phyloP scores from a whole-genome alignment of 345 rosid species.

The Bruguiera parviflora region DNA sequence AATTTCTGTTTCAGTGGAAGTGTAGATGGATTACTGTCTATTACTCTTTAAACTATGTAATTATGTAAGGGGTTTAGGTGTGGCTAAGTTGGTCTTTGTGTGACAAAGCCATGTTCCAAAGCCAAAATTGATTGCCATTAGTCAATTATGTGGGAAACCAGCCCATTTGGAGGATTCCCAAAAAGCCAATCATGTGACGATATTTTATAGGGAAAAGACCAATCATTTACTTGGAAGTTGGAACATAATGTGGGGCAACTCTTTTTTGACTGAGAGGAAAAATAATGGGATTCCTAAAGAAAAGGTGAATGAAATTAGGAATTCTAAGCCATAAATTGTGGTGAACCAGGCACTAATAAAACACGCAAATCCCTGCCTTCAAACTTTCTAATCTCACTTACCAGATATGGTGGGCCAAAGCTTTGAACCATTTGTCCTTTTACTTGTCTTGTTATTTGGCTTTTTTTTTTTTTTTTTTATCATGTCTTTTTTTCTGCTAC shows the following conservation, averaged over 20 bases:
- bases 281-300: too few species aligned
- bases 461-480: not conserved
- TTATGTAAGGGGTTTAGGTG: not conserved
- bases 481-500: not conserved
- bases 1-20: too few species aligned
- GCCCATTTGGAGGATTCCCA: not conserved
- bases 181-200: not conserved
- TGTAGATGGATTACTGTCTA: too few species aligned
- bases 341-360: too few species aligned
- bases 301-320: not conserved
- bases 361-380: not conserved
- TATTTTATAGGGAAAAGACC: not conserved
- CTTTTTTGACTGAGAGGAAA: not conserved
- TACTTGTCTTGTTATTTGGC: not conserved
- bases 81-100: not conserved
- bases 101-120: not conserved
- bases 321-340: slow-evolving; percentile 2
- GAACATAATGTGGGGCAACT: slow-evolving; percentile 5
- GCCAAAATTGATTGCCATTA: not conserved
- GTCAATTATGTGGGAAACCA: not conserved
- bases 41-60: too few species aligned
- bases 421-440: not conserved
- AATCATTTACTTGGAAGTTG: not conserved
- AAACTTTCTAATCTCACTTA: slow-evolving; percentile 3
- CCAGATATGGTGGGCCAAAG: slow-evolving; percentile 6